Evolutionary conservation across 139 green algal genomes (phyloP), one percentile per base, ranked within the genome.

Genomic region (Zygnema circumcarinatum): DNA sequence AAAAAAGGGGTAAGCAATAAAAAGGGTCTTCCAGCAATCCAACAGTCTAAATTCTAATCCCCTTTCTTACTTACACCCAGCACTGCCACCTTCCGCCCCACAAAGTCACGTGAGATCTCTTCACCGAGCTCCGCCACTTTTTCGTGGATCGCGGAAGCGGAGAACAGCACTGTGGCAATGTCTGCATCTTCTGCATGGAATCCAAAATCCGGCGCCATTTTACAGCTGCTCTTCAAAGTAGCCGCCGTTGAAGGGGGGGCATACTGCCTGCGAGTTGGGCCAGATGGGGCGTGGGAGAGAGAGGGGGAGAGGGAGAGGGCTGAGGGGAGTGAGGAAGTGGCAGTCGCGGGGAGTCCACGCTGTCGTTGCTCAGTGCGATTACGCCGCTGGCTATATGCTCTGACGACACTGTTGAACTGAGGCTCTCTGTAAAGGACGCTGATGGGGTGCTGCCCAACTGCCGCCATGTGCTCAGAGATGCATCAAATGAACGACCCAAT

Each of bases 121-220:
- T 38, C 32, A 22, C 62, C 79, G 2, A 86, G 79, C 31, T 86
- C 79, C 31, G n/a, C 31, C 2, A 76, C 33, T 82, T 7, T 2
- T 2, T 3, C 7, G 35, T 3, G 2, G 2, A 86, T 83, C 2
- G 35, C 79, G 2, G 11, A 21, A 32, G n/a, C 79, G 2, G 79
- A 76, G 7, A 86, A 86, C 2, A 86, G 80, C 29, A 86, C 79
- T 83, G 31, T 29, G 3, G 38, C 41, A 22, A 86, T 86, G 7
- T 86, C 79, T 3, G 79, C 79, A 39, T 80, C 79, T 82, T 86
- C 79, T 78, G n/a, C n/a, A n/a, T n/a, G n/a, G 56, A n/a, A 72
- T n/a, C n/a, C 56, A 72, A 29, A 72, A n/a, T 72, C 56, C n/a
- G 56, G 29, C n/a, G 56, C 56, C 29, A 72, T 72, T n/a, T 72